Evolutionary conservation across 2,329 filamentous ascomycete species (phyloP), one percentile per base, ranked within the genome.

Genomic region (Chaetothyriales sp.): DNA sequence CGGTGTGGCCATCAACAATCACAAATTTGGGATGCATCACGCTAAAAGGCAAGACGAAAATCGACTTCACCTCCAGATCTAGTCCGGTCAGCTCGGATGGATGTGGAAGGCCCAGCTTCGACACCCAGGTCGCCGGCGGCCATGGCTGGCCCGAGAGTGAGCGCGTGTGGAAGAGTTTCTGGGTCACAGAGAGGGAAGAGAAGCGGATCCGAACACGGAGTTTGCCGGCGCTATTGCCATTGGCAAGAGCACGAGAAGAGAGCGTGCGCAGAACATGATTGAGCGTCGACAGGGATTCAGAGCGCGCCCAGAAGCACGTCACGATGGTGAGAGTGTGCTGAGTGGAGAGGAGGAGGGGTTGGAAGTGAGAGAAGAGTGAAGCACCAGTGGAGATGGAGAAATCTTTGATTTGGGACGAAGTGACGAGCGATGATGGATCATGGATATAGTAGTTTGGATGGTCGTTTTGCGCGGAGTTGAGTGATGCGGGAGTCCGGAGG

Each of bases 11-110:
- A 64, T 94, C 87, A 1, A 90, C 66, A 13, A 92, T 73, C 40
- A 90, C 73, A 59, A 86, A 90, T 62, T 94, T 94, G 0, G 86
- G 83, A 63, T 94, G 87, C 80, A 92, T 85, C n/a, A 94, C 83
- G 61, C 85, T 87, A 54, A 92, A 81, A 0, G 87, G 87, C 2
- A 82, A 71, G 56, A 90, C 80, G 66, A 94, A 94, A 6, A 90
- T 72, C 56, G 81, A 87, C 70, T 88, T 89, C 51, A 89, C 78
- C 0, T 75, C 71, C 33, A 94, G 62, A 49, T 89, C 77, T 18
- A 94, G 75, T 2, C 79, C 79, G 0, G 69, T 73, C 3, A 79
- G 70, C 33, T 75, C 70, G 5, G 71, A 67, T 2, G 74, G 69
- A 1, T 70, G 63, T 0, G 85, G 85, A 2, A 92, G 70, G 0